Conservation (phyloP, 768 basidiomycete species). For the Rhizopogon vinicolor region DNA sequence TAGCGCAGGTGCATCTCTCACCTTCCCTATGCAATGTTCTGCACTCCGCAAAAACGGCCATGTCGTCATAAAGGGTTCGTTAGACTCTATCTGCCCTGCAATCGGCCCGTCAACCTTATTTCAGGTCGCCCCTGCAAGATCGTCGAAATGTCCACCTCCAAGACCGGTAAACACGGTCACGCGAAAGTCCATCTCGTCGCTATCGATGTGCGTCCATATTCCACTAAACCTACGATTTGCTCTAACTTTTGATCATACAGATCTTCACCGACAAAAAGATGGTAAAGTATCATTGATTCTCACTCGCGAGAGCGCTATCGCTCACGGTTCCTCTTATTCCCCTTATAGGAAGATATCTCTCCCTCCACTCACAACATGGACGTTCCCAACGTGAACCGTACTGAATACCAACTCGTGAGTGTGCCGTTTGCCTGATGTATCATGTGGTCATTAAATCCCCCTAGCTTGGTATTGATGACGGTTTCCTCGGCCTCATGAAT, state of each 20-base stretch:
- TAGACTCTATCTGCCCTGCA: not conserved
- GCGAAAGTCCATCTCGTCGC: slow-evolving; percentile 98
- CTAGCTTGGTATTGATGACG: slow-evolving; percentile 88
- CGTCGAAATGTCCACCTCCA: slow-evolving; percentile 99
- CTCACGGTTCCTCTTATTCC: not conserved
- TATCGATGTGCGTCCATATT: slow-evolving; percentile 72
- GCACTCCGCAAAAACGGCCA: slow-evolving; percentile 89
- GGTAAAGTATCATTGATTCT: slow-evolving; percentile 41
- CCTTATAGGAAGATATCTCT: slow-evolving; percentile 79
- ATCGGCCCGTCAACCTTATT: slow-evolving; percentile 4
- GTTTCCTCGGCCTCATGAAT: slow-evolving; percentile 92
- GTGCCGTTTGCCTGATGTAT: slow-evolving; percentile 3
- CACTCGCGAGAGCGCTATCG: not conserved
- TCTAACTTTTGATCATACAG: slow-evolving; percentile 36
- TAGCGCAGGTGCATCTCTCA: slow-evolving; percentile 69
- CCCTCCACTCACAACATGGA: slow-evolving; percentile 99
- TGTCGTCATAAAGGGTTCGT: slow-evolving; percentile 89
- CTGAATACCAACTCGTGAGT: slow-evolving; percentile 86
- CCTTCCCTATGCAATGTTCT: slow-evolving; percentile 93
- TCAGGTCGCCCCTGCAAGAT: slow-evolving; percentile 94
- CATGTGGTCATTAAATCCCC: not conserved
- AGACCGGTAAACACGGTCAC: slow-evolving; percentile 99
- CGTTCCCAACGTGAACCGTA: slow-evolving; percentile 88
- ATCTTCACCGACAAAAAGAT: slow-evolving; percentile 99
- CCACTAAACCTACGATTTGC: not conserved